Conservation (phyloP, 805 yeast genomes). For the Candida taoyuanica region DNA sequence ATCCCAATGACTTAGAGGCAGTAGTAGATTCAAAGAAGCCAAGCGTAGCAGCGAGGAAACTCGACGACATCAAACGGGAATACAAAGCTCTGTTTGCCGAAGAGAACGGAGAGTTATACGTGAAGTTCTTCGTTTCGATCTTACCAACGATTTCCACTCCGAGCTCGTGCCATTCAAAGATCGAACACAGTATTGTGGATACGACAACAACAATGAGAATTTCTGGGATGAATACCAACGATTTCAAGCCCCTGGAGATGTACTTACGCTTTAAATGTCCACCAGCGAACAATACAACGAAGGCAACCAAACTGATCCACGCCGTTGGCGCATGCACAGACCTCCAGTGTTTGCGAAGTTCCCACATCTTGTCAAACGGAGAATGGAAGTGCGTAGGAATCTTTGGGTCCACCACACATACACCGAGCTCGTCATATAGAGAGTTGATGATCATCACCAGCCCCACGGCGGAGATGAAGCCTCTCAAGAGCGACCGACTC, state of each 20-base stretch:
- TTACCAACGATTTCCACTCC: slow-evolving; percentile 72
- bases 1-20: slow-evolving; percentile 81
- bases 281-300: slow-evolving; percentile 40
- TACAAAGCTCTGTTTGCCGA: slow-evolving; percentile 42
- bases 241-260: slow-evolving; percentile 28
- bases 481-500: slow-evolving; percentile 71
- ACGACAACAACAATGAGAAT: slow-evolving; percentile 67
- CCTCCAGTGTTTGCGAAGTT: slow-evolving; percentile 44
- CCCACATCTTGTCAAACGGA: slow-evolving; percentile 63
- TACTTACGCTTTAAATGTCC: slow-evolving; percentile 39
- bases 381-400: slow-evolving; percentile 58
- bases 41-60: slow-evolving; percentile 73
- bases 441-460: slow-evolving; percentile 78
- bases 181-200: slow-evolving; percentile 50
- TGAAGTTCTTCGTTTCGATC: slow-evolving; percentile 46
- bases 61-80: slow-evolving; percentile 55
- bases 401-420: slow-evolving; percentile 41
- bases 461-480: slow-evolving; percentile 85
- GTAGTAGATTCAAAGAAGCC: slow-evolving; percentile 94
- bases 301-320: slow-evolving; percentile 49
- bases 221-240: slow-evolving; percentile 73
- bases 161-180: slow-evolving; percentile 43
- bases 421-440: slow-evolving; percentile 65
- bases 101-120: slow-evolving; percentile 57
- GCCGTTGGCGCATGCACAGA: slow-evolving; percentile 58